Percentiles rank a stretch among this genome's conserved stretches.
Conservation (phyloP, 1,284 basidiomycete genomes). For the Singerocomus inundabilis region DNA sequence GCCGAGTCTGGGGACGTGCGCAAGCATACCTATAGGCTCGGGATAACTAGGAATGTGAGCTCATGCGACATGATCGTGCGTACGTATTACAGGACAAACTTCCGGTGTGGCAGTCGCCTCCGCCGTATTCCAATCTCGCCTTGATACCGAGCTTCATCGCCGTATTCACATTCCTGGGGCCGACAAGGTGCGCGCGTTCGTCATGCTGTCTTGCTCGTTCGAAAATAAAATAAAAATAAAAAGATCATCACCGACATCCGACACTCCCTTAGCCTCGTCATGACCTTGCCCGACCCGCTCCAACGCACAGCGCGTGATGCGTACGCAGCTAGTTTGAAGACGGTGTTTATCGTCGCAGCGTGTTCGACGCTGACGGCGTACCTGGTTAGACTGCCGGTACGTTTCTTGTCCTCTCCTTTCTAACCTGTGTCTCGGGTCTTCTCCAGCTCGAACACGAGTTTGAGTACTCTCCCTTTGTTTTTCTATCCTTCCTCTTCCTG, state of each 20-base stretch:
- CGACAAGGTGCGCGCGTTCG: conserved; percentile 17
- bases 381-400: conserved; percentile 58
- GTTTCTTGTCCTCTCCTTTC: no score
- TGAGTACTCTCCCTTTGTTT: no score
- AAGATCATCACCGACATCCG: conserved; percentile 17
- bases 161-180: conserved; percentile 13
- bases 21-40: no score
- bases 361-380: conserved; percentile 66
- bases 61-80: not conserved
- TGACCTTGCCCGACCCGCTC: conserved; percentile 38
- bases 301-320: conserved; percentile 66
- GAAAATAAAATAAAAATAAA: no score
- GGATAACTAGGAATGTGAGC: no score
- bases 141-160: conserved; percentile 17
- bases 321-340: conserved; percentile 64
- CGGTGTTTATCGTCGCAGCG: conserved; percentile 73
- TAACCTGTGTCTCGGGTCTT: no score
- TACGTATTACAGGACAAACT: conserved; percentile 12
- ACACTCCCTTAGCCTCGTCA: conserved; percentile 17
- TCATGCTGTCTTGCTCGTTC: not conserved
- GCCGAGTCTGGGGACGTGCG: no score
- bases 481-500: no score
- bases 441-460: no score
- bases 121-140: conserved; percentile 19
- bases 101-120: conserved; percentile 19